phyloP scores from a whole-genome alignment of 441 rosid species.

The Capsella rubella region DNA sequence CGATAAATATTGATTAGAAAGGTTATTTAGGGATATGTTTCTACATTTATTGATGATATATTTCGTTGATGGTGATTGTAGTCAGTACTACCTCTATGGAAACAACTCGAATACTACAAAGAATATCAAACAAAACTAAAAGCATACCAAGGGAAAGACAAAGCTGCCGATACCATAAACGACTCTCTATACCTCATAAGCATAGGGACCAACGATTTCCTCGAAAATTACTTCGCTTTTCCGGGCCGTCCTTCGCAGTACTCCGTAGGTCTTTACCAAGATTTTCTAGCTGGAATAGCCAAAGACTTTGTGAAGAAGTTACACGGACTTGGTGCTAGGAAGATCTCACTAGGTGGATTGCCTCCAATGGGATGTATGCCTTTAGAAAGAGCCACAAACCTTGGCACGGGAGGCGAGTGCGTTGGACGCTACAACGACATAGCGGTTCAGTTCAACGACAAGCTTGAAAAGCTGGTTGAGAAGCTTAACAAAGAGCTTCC shows the following conservation, averaged over 20 bases:
- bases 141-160: slow-evolving; percentile 49
- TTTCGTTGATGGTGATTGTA: slow-evolving; percentile 37
- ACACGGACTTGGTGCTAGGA: slow-evolving; percentile 63
- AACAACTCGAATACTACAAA: slow-evolving; percentile 67
- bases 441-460: slow-evolving; percentile 60
- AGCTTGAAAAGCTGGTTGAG: slow-evolving; percentile 45
- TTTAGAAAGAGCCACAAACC: slow-evolving; percentile 61
- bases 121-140: slow-evolving; percentile 59
- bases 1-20: neutral
- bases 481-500: slow-evolving; percentile 54
- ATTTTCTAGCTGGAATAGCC: slow-evolving; percentile 54
- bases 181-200: slow-evolving; percentile 62
- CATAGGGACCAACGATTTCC: slow-evolving; percentile 72
- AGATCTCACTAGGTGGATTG: slow-evolving; percentile 66
- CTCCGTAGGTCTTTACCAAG: slow-evolving; percentile 48
- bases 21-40: neutral
- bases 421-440: slow-evolving; percentile 53
- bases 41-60: neutral
- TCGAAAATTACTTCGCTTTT: slow-evolving; percentile 63
- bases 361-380: slow-evolving; percentile 87
- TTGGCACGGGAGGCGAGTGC: slow-evolving; percentile 50
- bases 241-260: slow-evolving; percentile 57
- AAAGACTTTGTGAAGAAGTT: slow-evolving; percentile 53
- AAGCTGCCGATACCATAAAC: slow-evolving; percentile 46
- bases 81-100: slow-evolving; percentile 77